Base-by-base conservation (phyloP, 108 stramenopile genomes). In the Cyclotella cryptica region DNA sequence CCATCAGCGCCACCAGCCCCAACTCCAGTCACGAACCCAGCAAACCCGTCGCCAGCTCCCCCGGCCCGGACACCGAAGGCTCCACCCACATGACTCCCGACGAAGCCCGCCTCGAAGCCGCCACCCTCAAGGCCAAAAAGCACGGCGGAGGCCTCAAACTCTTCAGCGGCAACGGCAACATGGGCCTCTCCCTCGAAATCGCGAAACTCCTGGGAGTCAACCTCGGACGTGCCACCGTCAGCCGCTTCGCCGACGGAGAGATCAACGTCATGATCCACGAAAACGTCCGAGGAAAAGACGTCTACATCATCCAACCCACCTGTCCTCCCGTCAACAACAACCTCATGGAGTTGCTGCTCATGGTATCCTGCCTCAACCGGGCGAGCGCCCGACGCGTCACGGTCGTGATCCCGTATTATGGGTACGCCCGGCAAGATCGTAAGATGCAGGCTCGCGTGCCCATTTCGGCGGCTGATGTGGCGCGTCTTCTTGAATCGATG, bases 371-470 rank as follows among this genome's bases (percentile, higher is more conserved):
- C 24, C 92, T 98, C 74, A 88, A 96, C 58, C 83, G 99, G 39
- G 97, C 98, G 29, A 93, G 92, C 69, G 99, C 98, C 5, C 81
- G 97, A 24, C 88, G 97, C 53, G 98, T 98, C 81, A 98, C 99
- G 26, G 99, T 98, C 59, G 98, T 98, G 54, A 97, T 99, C 69
- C 99, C 98, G 35, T 98, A 98, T 84, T 98, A 98, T 78, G 98
- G 99, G 72, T 99, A 99, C 84, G 99, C 99, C 44, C 84, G 99
- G 69, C 99, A 99, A 88, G 99, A 99, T 81, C 92, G 99, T 41
- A 99, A 99, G 87, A 97, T 99, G 98, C 95, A 95, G 80, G 96
- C 97, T 42, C 90, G 99, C 47, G 99, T 99, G 28, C 99, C 99
- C 46, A 99, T 99, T 83, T 97, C 97, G 19, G 99, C 99, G 30